Base-by-base conservation (phyloP, 345 rosid species). In the Toxicodendron radicans region DNA sequence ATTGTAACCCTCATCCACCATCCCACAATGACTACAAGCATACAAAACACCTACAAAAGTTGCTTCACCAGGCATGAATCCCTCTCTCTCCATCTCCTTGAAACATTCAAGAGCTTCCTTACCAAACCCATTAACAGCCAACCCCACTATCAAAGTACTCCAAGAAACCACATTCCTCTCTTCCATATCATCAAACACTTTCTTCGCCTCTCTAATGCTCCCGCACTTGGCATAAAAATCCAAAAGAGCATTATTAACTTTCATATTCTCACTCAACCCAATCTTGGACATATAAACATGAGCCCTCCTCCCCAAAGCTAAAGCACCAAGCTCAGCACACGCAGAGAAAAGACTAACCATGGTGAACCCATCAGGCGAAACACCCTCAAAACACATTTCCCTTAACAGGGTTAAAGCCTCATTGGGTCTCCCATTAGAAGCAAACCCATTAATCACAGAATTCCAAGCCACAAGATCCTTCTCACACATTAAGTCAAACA, bases 391-490 rank as follows among this genome's bases (percentile, higher is more conserved):
- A 63, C 58, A 73, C 97, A 94, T 90, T 58, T 87, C 77, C 73
- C 70, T 79, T 68, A 81, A 91, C 62, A 91, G 85, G 10, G 41
- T 51, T 52, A 94, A 79, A 52, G 93, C 97, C 71, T 91, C 93
- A 48, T 78, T 76, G 41, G 92, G 89, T 73, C 68, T 83, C 59
- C 97, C 92, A 43, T 92, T 94, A 52, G 85, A 82, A 8, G 88
- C 91, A 81, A 89, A 89, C 72, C 93, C 98, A 77, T 89, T 89
- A 76, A 94, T 92, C 67, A 92, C 88, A 58, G 97, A 87, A 80
- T 94, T 94, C 97, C 98, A 94, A 66, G 97, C 86, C n/a, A 94
- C 97, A 12, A 84, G 58, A 78, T 94, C 97, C 75, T 87, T 90
- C 2, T 75, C 79, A 45, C 72, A 46, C 91, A 94, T 91, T 82